phyloP scores from a whole-genome alignment of 2,329 filamentous ascomycete genomes.

The Trichoderma cornu-damae region DNA sequence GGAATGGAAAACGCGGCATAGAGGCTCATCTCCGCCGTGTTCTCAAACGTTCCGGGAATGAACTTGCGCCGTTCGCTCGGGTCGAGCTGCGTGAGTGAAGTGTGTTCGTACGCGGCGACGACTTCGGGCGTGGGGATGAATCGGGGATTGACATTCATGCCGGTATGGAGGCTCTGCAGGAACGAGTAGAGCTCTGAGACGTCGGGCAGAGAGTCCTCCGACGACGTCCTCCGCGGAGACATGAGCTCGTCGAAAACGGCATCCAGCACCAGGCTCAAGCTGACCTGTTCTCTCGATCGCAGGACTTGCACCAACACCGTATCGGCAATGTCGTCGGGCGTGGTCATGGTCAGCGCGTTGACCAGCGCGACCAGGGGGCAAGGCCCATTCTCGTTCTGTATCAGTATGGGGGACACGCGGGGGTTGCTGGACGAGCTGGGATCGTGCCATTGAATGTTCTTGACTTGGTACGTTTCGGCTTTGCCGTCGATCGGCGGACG shows the following conservation, averaged over 20 bases:
- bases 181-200: conserved; percentile 85
- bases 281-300: conserved; percentile 78
- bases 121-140: conserved; percentile 60
- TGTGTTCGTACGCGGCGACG: conserved; percentile 45
- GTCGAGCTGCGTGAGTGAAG: conserved; percentile 49
- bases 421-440: conserved; percentile 53
- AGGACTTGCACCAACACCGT: conserved; percentile 75
- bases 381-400: conserved; percentile 91
- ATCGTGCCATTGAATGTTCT: conserved; percentile 84
- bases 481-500: conserved; percentile 42
- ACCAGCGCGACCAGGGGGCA: conserved; percentile 90
- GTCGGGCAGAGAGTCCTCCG: conserved; percentile 67
- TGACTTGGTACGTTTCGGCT: conserved; percentile 84
- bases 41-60: conserved; percentile 72
- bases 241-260: conserved; percentile 92
- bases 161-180: conserved; percentile 81
- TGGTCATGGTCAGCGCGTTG: conserved; percentile 83
- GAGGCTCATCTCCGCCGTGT: conserved; percentile 81
- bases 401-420: conserved; percentile 76
- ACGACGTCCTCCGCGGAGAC: conserved; percentile 62
- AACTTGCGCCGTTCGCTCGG: conserved; percentile 44
- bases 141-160: conserved; percentile 96
- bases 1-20: conserved; percentile 88
- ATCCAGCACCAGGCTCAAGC: conserved; percentile 76
- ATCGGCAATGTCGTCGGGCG: conserved; percentile 55